Evolutionary conservation across 495 filamentous ascomycete species (phyloP).

Genomic region (Penicillium lagena): DNA sequence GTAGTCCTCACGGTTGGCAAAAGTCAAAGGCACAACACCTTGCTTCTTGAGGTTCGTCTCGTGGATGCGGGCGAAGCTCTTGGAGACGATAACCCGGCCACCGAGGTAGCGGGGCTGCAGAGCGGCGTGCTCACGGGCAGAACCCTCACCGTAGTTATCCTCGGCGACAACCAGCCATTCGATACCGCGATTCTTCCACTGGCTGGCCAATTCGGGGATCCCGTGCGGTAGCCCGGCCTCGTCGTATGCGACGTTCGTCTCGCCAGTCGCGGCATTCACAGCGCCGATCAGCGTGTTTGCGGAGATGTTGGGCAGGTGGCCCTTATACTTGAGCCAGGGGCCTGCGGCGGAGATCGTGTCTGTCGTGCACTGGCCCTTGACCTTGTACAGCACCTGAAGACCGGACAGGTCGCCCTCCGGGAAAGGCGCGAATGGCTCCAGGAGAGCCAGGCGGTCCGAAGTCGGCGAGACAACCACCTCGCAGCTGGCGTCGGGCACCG

Average conservation of each 20-base stretch:
- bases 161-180: constrained; percentile 94
- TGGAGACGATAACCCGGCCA: constrained; percentile 78
- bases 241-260: constrained; percentile 88
- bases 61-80: constrained; percentile 93
- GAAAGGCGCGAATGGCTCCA: constrained; percentile 89
- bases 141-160: constrained; percentile 97
- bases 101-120: constrained; percentile 92
- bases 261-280: constrained; percentile 82
- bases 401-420: constrained; percentile 64
- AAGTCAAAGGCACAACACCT: constrained; percentile 88
- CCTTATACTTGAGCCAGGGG: constrained; percentile 98
- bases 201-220: constrained; percentile 79
- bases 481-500: constrained; percentile 49
- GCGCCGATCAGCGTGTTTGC: constrained; percentile 95
- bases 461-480: constrained; percentile 72
- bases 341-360: constrained; percentile 97
- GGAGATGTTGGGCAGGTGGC: constrained; percentile 94
- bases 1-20: constrained; percentile 82
- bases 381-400: constrained; percentile 75
- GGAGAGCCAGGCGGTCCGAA: constrained; percentile 79
- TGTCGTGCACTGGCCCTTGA: constrained; percentile 95
- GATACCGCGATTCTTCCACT: constrained; percentile 63
- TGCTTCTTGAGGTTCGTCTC: constrained; percentile 99
- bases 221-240: constrained; percentile 53
- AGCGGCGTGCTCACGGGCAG: constrained; percentile 92